A percentile compares a stretch with the other conserved stretches of the same genome.
These are phyloP conservation scores for Pythium monospermum DNA, from an alignment of 352 stramenopile species.

Conservation along the genomic window DNA sequence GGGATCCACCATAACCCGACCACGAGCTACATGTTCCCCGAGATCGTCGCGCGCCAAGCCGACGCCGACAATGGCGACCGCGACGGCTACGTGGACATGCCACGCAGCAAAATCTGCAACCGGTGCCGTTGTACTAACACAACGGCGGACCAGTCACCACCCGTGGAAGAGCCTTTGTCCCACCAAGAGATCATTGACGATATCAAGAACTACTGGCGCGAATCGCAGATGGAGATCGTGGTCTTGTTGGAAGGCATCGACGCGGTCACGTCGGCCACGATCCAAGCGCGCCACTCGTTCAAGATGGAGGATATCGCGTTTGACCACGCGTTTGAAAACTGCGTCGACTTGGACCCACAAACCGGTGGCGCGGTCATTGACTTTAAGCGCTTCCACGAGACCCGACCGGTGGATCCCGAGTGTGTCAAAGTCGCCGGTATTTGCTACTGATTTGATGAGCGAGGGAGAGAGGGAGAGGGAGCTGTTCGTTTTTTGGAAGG, in stretches of 20 bases:
- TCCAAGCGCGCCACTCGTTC: slow-evolving; percentile 96
- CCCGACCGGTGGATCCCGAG: slow-evolving; percentile 41
- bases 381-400: slow-evolving; percentile 88
- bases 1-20: slow-evolving; percentile 61
- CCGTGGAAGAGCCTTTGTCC: slow-evolving; percentile 8
- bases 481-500: too few relatives aligned
- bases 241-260: slow-evolving; percentile 95
- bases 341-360: slow-evolving; percentile 72
- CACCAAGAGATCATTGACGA: slow-evolving; percentile 36
- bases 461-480: too few relatives aligned
- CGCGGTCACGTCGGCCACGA: slow-evolving; percentile 90
- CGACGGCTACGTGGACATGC: slow-evolving; percentile 33
- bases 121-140: slow-evolving; percentile 34
- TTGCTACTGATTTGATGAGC: too few relatives aligned
- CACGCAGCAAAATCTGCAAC: slow-evolving; percentile 27
- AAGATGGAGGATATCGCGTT: slow-evolving; percentile 90
- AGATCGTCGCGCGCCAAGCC: slow-evolving; percentile 48
- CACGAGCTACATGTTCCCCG: slow-evolving; percentile 60
- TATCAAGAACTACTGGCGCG: slow-evolving; percentile 72
- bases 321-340: slow-evolving; percentile 91
- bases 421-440: slow-evolving; percentile 43
- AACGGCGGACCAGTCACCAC: slow-evolving; percentile 15
- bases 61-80: slow-evolving; percentile 63
- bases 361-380: slow-evolving; percentile 84
- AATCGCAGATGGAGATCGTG: slow-evolving; percentile 92